phyloP scores from a whole-genome alignment of 306 rosid species.

The Citrullus colocynthis region DNA sequence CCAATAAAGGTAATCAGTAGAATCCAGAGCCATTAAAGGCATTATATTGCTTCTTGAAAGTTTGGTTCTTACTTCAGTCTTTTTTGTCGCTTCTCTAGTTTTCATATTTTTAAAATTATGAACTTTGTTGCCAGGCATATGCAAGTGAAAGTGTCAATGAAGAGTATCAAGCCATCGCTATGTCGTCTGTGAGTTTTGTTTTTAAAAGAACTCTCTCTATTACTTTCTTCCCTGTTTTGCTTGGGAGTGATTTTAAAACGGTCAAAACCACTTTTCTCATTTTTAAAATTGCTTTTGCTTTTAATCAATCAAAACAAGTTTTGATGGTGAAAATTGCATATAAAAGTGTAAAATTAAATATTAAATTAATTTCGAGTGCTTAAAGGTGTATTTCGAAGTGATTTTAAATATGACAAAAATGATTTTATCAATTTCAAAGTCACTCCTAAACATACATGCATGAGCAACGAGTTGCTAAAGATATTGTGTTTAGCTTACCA shows the following conservation, averaged over 20 bases:
- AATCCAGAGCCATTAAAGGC: not conserved
- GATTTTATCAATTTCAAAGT: too few species aligned
- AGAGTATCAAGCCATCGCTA: constrained; percentile 67
- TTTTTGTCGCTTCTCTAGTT: not conserved
- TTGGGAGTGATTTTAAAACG: too few species aligned
- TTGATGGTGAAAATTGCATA: too few species aligned
- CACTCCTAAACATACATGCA: not conserved
- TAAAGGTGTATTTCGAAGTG: too few species aligned
- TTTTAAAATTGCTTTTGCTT: too few species aligned
- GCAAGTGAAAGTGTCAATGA: constrained; percentile 51
- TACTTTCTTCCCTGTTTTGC: not conserved
- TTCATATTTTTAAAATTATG: not conserved
- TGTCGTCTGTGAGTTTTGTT: constrained; percentile 54
- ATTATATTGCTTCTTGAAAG: not conserved
- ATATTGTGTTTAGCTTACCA: not conserved
- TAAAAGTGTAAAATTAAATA: too few species aligned
- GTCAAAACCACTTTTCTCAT: too few species aligned
- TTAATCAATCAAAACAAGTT: too few species aligned
- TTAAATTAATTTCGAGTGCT: too few species aligned
- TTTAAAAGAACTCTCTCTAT: not conserved
- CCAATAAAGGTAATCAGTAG: constrained; percentile 58
- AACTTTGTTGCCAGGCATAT: constrained; percentile 54
- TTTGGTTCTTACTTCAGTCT: not conserved
- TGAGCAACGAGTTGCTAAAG: not conserved
- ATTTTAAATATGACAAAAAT: too few species aligned